These are phyloP conservation scores for Chalciporus chontae DNA, from an alignment of 768 basidiomycete genomes.

Conservation along the genomic window DNA sequence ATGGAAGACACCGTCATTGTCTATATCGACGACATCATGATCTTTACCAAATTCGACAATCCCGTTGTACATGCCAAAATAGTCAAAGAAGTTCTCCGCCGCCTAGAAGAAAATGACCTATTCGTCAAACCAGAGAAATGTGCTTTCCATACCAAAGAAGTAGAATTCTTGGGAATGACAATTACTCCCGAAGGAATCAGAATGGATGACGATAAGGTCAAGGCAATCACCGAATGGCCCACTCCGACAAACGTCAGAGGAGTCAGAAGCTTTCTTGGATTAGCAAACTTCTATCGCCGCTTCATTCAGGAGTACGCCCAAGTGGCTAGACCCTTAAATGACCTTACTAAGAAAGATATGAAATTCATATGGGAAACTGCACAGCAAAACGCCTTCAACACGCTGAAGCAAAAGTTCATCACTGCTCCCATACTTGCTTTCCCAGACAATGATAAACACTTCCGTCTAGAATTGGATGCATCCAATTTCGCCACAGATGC, in stretches of 20 bases:
- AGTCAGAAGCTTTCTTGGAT: slow-evolving; percentile 27
- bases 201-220: slow-evolving; percentile 35
- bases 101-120: slow-evolving; percentile 30
- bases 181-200: slow-evolving; percentile 15
- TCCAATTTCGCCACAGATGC: too few species aligned
- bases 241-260: slow-evolving; percentile 15
- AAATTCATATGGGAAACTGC: slow-evolving; percentile 24
- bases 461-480: too few species aligned
- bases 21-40: slow-evolving; percentile 44
- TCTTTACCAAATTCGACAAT: slow-evolving; percentile 23
- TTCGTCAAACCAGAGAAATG: slow-evolving; percentile 39
- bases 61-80: slow-evolving; percentile 13
- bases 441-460: too few species aligned
- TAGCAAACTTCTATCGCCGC: slow-evolving; percentile 29
- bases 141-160: slow-evolving; percentile 21
- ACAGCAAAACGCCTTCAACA: slow-evolving; percentile 25
- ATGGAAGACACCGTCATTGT: slow-evolving; percentile 35
- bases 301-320: slow-evolving; percentile 30
- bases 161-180: slow-evolving; percentile 32
- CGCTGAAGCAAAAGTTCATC: slow-evolving; percentile 29
- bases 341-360: slow-evolving; percentile 24
- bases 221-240: slow-evolving; percentile 30
- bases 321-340: slow-evolving; percentile 23
- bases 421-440: background rate
- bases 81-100: slow-evolving; percentile 23